Conservation (phyloP, 352 stramenopile species). For the Albugo laibachii region DNA sequence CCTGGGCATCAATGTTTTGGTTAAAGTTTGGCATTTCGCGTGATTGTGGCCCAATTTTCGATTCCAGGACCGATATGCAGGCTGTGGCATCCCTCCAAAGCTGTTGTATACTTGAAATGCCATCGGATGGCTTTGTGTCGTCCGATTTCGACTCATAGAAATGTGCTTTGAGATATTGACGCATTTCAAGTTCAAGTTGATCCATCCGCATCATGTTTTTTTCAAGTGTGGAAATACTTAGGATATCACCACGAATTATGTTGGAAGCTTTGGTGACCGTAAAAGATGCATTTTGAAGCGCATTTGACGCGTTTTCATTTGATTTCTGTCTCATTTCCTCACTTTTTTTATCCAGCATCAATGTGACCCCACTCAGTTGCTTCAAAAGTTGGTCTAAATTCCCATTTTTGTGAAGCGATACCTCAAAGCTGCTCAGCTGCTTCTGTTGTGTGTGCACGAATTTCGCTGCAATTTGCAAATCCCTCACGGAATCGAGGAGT, state of each 20-base stretch:
- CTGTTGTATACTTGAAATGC: neutral
- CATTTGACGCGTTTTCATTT: slow-evolving; percentile 26
- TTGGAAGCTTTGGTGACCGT: slow-evolving; percentile 14
- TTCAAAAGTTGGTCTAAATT: slow-evolving; percentile 10
- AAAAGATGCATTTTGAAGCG: slow-evolving; percentile 29
- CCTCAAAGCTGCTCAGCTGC: slow-evolving; percentile 1
- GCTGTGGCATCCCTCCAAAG: neutral
- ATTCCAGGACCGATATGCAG: too few relatives aligned
- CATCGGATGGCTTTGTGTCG: neutral
- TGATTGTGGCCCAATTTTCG: too few relatives aligned
- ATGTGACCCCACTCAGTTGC: slow-evolving; percentile 23
- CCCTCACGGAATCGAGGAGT: slow-evolving; percentile 22
- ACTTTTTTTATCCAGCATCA: slow-evolving; percentile 46
- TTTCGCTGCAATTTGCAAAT: slow-evolving; percentile 19
- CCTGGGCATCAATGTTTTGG: too few relatives aligned
- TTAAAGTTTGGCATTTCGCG: too few relatives aligned
- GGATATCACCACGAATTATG: too few relatives aligned
- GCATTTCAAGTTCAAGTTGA: neutral
- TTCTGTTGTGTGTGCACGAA: neutral
- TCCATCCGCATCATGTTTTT: neutral
- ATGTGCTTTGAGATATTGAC: neutral
- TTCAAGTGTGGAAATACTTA: too few relatives aligned
- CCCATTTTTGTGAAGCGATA: neutral
- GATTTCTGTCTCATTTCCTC: slow-evolving; percentile 55
- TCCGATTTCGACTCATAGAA: neutral